Base-by-base conservation (phyloP, 305 asterid species). In the Nicotiana rustica region DNA sequence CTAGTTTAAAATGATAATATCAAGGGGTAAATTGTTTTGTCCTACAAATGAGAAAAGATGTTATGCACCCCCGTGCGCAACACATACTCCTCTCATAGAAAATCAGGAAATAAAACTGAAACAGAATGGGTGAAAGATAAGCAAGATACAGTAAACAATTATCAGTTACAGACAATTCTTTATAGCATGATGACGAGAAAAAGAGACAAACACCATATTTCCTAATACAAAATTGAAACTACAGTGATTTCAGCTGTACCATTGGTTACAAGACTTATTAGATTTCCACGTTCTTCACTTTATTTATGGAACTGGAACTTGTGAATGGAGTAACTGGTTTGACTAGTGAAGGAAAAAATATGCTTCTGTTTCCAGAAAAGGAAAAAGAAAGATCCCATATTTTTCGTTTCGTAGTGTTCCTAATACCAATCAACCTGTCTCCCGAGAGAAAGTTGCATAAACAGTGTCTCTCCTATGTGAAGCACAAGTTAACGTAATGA, bases 391-490 rank as follows among this genome's bases (percentile, higher is more conserved):
- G 33, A 31, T 31, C 17, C 1, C 65, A 29, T 52, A 76, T 5
- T 29, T 76, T 29, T 76, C 4, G 12, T 76, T 8, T 76, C 65
- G 4, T 55, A 55, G 66, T 15, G 17, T 29, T 75, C 65, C 66
- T 8, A 15, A 15, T 76, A 65, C 66, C 49, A 55, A 76, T 15
- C n/a, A 31, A 76, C 18, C 55, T 0, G 15, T 49, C 52, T 55
- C 67, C 66, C 3, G n/a, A 76, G n/a, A 71, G 38, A 71, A 76
- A 52, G 66, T 55, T 69, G 77, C 66, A 31, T 56, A 31, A 55
- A 66, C 80, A 76, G 52, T 76, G 29, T 55, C 33, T 44, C 80
- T 55, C 17, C 80, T 76, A 29, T 76, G 29, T 10, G 49, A 76
- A 55, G 67, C 80, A 76, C 31, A 76, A 76, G 12, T 55, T 62